Conservation (phyloP, 2,329 filamentous ascomycete species). For the Lachnellula arida region DNA sequence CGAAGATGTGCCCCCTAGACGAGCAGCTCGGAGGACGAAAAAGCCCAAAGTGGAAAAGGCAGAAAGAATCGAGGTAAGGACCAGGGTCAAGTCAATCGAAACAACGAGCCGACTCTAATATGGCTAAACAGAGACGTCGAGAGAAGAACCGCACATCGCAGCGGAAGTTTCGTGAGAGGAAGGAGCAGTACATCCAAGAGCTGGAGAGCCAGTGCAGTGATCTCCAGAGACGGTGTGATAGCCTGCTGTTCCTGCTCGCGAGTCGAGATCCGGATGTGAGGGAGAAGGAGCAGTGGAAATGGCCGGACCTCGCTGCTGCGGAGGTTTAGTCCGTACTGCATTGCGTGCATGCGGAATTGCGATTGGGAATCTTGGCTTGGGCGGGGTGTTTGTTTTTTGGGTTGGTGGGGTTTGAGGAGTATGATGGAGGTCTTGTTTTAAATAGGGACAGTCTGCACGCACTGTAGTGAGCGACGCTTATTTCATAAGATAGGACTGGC, state of each 20-base stretch:
- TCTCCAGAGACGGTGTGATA: not conserved
- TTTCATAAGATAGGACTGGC: no score
- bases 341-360: no score
- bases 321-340: no score
- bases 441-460: no score
- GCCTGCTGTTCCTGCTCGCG: no score
- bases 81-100: not conserved
- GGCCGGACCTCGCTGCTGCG: not conserved
- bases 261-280: not conserved
- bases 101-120: not conserved
- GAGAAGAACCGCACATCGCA: constrained; percentile 16
- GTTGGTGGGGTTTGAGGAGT: no score
- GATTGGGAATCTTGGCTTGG: no score
- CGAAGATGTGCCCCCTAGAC: no score
- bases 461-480: no score
- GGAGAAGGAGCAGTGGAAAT: constrained; percentile 3
- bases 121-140: constrained; percentile 3
- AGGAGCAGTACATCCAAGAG: constrained; percentile 14
- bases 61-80: constrained; percentile 8
- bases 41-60: not conserved
- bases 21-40: not conserved
- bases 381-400: no score
- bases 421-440: no score
- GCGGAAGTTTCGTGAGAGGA: constrained; percentile 10
- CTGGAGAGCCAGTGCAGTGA: constrained; percentile 9